Evolutionary conservation across 1,284 basidiomycete species (phyloP).

Genomic region (Ganoderma meredithae): DNA sequence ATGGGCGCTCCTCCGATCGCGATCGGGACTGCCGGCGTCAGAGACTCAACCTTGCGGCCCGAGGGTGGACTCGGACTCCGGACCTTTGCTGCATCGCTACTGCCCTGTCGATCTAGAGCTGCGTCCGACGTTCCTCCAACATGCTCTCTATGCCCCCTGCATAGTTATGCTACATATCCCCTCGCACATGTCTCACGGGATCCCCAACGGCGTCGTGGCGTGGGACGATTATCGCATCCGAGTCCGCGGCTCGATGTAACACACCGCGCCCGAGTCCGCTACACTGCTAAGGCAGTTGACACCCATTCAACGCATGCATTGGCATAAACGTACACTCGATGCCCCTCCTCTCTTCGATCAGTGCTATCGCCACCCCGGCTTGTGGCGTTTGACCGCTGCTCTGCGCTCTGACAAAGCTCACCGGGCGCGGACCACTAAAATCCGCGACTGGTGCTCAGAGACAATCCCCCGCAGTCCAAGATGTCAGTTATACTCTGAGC

Average conservation of each 20-base stretch:
- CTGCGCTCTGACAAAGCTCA: conserved; percentile 12
- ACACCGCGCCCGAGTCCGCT: conserved; percentile 1
- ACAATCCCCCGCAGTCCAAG: background rate
- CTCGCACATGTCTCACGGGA: background rate
- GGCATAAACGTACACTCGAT: background rate
- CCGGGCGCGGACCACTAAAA: conserved; percentile 1
- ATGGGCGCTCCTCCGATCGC: conserved; percentile 2
- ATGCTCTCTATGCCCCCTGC: background rate
- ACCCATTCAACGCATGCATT: conserved; percentile 4
- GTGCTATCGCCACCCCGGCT: background rate
- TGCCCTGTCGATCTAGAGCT: background rate
- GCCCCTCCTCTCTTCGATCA: background rate
- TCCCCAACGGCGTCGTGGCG: conserved; percentile 1
- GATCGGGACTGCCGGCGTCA: conserved; percentile 8
- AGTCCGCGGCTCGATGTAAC: background rate
- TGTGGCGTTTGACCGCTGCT: background rate
- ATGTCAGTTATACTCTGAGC: background rate
- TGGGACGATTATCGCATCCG: background rate
- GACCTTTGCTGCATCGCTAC: background rate
- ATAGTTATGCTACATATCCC: background rate
- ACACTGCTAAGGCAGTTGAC: conserved; percentile 4
- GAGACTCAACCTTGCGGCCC: background rate
- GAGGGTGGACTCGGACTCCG: background rate
- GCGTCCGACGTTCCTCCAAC: background rate
- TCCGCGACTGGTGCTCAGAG: conserved; percentile 1